A percentile compares a stretch with the other conserved stretches of the same genome.
phyloP scores from a whole-genome alignment of 148 eudicot genomes.

The Suaeda aralocaspica region DNA sequence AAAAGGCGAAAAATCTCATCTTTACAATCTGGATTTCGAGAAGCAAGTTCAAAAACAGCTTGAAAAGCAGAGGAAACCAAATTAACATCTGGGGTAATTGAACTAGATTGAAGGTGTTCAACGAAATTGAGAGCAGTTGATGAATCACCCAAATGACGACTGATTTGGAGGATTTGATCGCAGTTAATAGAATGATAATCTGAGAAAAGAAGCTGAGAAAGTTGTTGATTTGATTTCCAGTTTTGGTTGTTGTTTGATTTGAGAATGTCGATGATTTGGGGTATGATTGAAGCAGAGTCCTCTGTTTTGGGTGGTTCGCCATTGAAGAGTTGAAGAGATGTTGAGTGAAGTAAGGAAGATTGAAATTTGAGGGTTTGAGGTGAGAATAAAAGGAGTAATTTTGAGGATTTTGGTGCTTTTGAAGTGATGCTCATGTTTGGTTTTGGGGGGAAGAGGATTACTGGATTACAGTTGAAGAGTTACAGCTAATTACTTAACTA shows the following conservation, averaged over 20 bases:
- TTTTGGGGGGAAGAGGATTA: neutral
- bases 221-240: constrained; percentile 34
- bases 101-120: constrained; percentile 32
- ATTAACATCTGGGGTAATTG: constrained; percentile 17
- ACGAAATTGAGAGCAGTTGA: constrained; percentile 45
- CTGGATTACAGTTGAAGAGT: no score
- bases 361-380: constrained; percentile 21
- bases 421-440: constrained; percentile 18
- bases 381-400: constrained; percentile 26
- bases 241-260: constrained; percentile 28
- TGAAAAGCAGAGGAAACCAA: constrained; percentile 40
- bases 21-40: constrained; percentile 28
- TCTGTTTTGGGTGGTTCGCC: constrained; percentile 4
- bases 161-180: constrained; percentile 35
- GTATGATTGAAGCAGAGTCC: constrained; percentile 9
- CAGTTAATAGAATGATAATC: constrained; percentile 30
- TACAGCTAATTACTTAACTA: no score
- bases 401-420: constrained; percentile 22
- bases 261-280: constrained; percentile 41
- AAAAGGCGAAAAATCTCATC: constrained; percentile 34
- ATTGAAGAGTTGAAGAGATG: constrained; percentile 25
- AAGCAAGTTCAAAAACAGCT: constrained; percentile 48
- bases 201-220: constrained; percentile 32
- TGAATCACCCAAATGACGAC: constrained; percentile 39
- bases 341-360: constrained; percentile 29